Conservation (phyloP, 2,329 filamentous ascomycete genomes). For the Exophiala viscosa region DNA sequence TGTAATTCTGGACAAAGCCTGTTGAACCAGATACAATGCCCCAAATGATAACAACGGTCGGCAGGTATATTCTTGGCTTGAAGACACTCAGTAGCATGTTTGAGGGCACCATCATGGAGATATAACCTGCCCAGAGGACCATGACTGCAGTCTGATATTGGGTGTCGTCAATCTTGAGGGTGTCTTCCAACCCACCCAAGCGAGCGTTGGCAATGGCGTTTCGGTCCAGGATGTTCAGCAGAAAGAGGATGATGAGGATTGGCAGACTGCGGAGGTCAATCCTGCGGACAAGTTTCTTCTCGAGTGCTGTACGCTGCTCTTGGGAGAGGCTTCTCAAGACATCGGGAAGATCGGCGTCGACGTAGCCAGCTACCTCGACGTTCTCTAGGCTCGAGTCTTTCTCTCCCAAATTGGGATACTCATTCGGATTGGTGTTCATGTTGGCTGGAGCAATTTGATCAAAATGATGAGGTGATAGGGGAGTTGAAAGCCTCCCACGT, state of each 20-base stretch:
- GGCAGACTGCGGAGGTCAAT: conserved; percentile 66
- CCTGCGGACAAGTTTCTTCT: conserved; percentile 59
- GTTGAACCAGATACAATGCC: conserved; percentile 34
- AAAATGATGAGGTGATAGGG: too few species aligned
- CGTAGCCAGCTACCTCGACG: too few species aligned
- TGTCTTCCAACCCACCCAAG: conserved; percentile 30
- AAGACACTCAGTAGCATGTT: conserved; percentile 33
- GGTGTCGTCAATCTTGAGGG: conserved; percentile 30
- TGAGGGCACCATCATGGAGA: conserved; percentile 27
- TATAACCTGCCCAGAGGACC: conserved; percentile 31
- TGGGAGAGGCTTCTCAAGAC: too few species aligned
- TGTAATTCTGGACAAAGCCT: conserved; percentile 38
- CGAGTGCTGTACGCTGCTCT: conserved; percentile 10
- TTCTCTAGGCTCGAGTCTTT: too few species aligned
- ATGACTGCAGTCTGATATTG: conserved; percentile 35
- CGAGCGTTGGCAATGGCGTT: conserved; percentile 34
- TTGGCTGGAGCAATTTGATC: too few species aligned
- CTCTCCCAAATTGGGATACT: too few species aligned
- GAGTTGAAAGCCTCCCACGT: too few species aligned
- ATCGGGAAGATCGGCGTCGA: too few species aligned
- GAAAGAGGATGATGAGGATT: conserved; percentile 63
- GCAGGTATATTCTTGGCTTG: conserved; percentile 44
- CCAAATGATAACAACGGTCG: conserved; percentile 35
- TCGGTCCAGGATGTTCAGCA: conserved; percentile 39
- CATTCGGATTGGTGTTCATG: too few species aligned